Conservation (phyloP, 768 basidiomycete genomes). For the Lentinula sp. region DNA sequence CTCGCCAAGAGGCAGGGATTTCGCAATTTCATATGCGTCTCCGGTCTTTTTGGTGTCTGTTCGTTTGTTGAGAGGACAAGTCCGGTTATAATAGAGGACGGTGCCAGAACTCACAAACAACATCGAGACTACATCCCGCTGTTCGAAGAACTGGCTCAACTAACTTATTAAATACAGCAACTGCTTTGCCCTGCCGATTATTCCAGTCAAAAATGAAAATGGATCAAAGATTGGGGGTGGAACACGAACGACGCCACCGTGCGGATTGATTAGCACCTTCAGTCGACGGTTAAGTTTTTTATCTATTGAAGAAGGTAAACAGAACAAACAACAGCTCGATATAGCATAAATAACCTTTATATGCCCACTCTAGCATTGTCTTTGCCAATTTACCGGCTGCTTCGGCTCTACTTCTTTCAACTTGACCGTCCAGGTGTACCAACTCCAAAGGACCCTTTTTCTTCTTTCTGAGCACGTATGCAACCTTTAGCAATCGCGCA, state of each 20-base stretch:
- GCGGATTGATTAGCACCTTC: constrained; percentile 74
- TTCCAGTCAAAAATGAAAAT: background rate
- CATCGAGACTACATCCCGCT: constrained; percentile 57
- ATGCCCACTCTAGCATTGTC: constrained; percentile 49
- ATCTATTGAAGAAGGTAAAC: constrained; percentile 27
- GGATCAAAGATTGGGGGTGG: background rate
- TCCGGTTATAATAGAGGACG: background rate
- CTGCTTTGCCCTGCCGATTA: constrained; percentile 52
- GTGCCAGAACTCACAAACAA: constrained; percentile 44
- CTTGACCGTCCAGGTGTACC: constrained; percentile 36
- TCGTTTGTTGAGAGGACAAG: background rate
- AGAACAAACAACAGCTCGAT: background rate
- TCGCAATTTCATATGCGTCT: constrained; percentile 65
- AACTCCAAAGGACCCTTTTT: constrained; percentile 33
- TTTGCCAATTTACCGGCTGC: constrained; percentile 46
- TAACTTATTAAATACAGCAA: constrained; percentile 42
- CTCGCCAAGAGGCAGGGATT: constrained; percentile 40
- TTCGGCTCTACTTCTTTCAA: constrained; percentile 25
- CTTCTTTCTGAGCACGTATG: constrained; percentile 43
- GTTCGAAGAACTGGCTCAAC: constrained; percentile 70
- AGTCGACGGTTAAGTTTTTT: constrained; percentile 50
- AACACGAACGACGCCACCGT: constrained; percentile 63
- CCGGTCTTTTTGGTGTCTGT: constrained; percentile 57
- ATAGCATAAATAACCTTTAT: constrained; percentile 42
- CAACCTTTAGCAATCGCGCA: constrained; percentile 34